A percentile compares a stretch with the other conserved stretches of the same genome.
Conservation (phyloP, 176 grass and related monocot genomes). For the Panicum miliaceum region DNA sequence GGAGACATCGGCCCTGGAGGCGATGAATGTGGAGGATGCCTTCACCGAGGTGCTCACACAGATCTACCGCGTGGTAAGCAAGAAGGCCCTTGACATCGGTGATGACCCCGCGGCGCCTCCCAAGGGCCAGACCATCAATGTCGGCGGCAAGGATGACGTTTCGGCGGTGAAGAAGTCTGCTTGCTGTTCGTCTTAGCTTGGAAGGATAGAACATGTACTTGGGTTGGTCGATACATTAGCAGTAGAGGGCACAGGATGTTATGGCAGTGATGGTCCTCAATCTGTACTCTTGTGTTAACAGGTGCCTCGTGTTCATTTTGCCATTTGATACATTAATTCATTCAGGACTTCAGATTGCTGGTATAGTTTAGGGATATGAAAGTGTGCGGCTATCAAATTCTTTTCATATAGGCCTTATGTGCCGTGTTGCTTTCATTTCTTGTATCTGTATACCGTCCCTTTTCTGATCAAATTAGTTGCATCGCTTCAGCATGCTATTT, state of each 20-base stretch:
- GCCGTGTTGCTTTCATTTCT: background rate
- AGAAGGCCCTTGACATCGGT: conserved; percentile 63
- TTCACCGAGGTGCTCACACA: conserved; percentile 71
- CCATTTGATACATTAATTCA: conserved; percentile 51
- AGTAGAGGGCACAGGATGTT: conserved; percentile 21
- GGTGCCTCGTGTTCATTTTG: conserved; percentile 27
- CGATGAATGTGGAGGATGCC: conserved; percentile 58
- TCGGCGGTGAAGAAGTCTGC: conserved; percentile 58
- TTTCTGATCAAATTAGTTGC: background rate
- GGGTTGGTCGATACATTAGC: conserved; percentile 30
- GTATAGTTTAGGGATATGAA: conserved; percentile 42
- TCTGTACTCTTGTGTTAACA: conserved; percentile 36
- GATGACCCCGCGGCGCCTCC: conserved; percentile 51
- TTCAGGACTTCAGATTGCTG: conserved; percentile 31
- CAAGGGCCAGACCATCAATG: conserved; percentile 57
- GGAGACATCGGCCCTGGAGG: conserved; percentile 70
- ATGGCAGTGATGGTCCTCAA: conserved; percentile 22
- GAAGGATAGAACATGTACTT: conserved; percentile 21
- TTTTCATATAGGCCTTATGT: conserved; percentile 23
- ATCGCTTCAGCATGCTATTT: background rate
- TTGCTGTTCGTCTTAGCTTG: conserved; percentile 59
- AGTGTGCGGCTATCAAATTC: conserved; percentile 3
- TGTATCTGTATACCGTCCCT: background rate
- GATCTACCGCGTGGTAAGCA: conserved; percentile 63
- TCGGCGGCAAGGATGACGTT: conserved; percentile 60